phyloP scores from a whole-genome alignment of 2,329 filamentous ascomycete species.

The Cladosporium oxysporum region DNA sequence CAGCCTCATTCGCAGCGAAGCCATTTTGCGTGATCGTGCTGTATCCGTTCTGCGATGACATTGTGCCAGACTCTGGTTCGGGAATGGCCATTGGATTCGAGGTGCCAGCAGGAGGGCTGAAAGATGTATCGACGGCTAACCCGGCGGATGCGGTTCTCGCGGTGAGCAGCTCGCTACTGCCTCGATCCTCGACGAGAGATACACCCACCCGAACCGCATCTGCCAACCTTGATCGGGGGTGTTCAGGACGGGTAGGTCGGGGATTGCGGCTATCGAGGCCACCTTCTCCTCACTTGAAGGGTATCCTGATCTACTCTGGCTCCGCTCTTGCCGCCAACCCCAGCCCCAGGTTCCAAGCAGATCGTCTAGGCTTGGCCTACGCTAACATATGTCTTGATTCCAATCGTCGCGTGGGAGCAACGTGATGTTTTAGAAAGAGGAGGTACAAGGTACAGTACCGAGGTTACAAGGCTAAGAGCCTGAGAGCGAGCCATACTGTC shows the following conservation, averaged over 20 bases:
- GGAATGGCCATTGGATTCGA: not conserved
- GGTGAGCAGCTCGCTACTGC: not conserved
- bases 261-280: conserved; percentile 16
- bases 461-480: not conserved
- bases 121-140: not conserved
- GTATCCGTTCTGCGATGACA: conserved; percentile 11
- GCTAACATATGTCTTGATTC: conserved; percentile 5
- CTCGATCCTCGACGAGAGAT: not conserved
- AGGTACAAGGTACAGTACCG: conserved; percentile 3
- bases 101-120: not conserved
- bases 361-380: conserved; percentile 8
- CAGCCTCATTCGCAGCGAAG: conserved; percentile 9
- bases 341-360: not conserved
- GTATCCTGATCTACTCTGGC: not conserved
- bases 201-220: not conserved
- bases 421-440: conserved; percentile 2
- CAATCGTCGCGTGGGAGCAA: conserved; percentile 4
- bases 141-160: not conserved
- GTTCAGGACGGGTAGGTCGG: conserved; percentile 1
- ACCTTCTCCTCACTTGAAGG: conserved; percentile 15
- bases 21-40: conserved; percentile 15
- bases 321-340: conserved; percentile 2
- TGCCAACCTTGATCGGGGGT: conserved; percentile 1
- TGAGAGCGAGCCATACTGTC: not conserved
- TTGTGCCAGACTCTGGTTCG: not conserved